Evolutionary conservation across 176 grass and related monocot genomes (phyloP).

Genomic region (Aegilops speltoides): DNA sequence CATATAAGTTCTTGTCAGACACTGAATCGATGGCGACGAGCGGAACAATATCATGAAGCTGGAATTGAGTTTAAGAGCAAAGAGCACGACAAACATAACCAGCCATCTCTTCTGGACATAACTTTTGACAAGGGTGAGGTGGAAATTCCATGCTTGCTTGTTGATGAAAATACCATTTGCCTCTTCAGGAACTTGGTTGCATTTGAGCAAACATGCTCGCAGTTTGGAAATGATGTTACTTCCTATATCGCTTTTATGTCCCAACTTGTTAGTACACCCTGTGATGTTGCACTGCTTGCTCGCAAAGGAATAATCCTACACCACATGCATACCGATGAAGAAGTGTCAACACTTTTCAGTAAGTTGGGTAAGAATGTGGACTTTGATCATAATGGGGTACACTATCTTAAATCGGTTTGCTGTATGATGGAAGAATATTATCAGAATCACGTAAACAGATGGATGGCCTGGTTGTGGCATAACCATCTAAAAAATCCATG

Average conservation of each 20-base stretch:
- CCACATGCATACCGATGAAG: background rate
- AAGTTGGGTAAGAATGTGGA: conserved; percentile 4
- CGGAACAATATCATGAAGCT: conserved; percentile 24
- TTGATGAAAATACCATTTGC: conserved; percentile 13
- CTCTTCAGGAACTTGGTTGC: conserved; percentile 29
- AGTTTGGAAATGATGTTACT: conserved; percentile 33
- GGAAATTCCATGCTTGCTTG: conserved; percentile 17
- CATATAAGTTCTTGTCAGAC: background rate
- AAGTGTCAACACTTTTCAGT: conserved; percentile 19
- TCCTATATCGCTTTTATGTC: conserved; percentile 32
- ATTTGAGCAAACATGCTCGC: conserved; percentile 18
- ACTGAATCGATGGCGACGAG: conserved; percentile 5
- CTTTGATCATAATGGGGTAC: background rate
- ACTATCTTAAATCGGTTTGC: background rate
- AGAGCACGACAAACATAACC: background rate
- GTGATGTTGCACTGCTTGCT: conserved; percentile 25
- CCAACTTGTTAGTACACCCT: conserved; percentile 8
- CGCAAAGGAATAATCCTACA: background rate
- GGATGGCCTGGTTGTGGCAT: conserved; percentile 25
- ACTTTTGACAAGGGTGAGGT: conserved; percentile 17
- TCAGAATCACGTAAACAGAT: conserved; percentile 2
- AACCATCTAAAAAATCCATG: conserved; percentile 4
- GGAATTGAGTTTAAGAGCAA: conserved; percentile 30
- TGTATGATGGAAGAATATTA: conserved; percentile 8
- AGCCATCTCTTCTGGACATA: conserved; percentile 28